Conservation (phyloP, 441 rosid genomes). For the Bocquillonia castaneifolia region DNA sequence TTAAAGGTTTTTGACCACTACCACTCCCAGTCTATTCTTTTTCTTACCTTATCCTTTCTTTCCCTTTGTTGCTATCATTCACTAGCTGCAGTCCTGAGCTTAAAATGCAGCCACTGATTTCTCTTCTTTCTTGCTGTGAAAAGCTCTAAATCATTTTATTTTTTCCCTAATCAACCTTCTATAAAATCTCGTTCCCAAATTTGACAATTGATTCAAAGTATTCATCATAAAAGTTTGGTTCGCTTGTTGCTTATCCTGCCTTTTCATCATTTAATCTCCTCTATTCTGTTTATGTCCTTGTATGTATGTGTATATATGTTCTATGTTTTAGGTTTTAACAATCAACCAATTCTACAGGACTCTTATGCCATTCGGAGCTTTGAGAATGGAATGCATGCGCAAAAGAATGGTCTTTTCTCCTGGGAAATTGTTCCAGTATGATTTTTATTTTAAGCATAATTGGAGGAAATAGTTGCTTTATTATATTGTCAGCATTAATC, state of each 20-base stretch:
- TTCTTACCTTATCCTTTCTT: neutral
- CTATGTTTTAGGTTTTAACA: neutral
- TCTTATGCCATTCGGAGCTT: slow-evolving; percentile 75
- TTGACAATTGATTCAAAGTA: neutral
- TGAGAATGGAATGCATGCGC: slow-evolving; percentile 72
- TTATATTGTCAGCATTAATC: slow-evolving; percentile 13
- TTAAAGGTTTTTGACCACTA: neutral
- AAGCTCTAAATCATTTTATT: neutral
- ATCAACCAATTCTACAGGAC: slow-evolving; percentile 44
- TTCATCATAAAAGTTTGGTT: neutral
- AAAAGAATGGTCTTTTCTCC: slow-evolving; percentile 50
- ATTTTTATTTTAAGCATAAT: slow-evolving; percentile 19
- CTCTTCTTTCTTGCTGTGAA: neutral
- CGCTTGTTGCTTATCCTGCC: neutral
- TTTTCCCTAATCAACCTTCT: neutral
- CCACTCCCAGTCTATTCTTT: neutral
- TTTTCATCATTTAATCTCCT: neutral
- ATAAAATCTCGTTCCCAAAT: neutral
- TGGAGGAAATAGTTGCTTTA: slow-evolving; percentile 10
- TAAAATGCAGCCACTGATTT: neutral
- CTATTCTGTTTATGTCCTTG: neutral
- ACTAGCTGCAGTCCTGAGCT: neutral
- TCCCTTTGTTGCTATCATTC: neutral
- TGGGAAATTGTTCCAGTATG: slow-evolving; percentile 85
- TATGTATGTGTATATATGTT: slow-evolving; percentile 2